phyloP scores from a whole-genome alignment of 225 moss, liverwort and hornwort species.

The Takakia lepidozioides region DNA sequence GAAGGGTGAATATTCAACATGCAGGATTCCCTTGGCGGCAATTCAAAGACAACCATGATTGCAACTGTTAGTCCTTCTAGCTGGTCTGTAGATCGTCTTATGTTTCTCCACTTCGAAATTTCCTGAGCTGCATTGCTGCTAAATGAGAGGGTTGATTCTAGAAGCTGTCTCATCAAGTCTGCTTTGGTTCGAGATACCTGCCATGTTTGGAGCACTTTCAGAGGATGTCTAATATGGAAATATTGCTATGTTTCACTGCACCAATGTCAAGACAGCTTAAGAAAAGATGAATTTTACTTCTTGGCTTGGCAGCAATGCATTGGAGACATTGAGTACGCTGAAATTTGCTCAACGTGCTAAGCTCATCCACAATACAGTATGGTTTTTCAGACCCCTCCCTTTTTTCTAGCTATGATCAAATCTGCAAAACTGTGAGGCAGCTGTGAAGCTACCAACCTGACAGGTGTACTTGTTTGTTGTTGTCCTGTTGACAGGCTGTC shows the following conservation, averaged over 20 bases:
- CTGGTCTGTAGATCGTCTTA: constrained; percentile 25
- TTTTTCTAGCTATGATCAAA: neutral
- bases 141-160: too few species aligned
- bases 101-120: too few species aligned
- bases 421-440: neutral
- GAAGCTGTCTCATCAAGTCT: neutral
- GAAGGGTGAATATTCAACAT: neutral
- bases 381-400: constrained; percentile 8
- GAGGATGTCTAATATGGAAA: neutral
- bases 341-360: constrained; percentile 69
- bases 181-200: neutral
- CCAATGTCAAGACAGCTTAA: too few species aligned
- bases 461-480: neutral
- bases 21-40: constrained; percentile 76
- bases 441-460: too few species aligned
- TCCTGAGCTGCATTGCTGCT: too few species aligned
- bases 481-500: constrained; percentile 34
- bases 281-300: neutral
- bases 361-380: constrained; percentile 60
- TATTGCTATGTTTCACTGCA: too few species aligned
- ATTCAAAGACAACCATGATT: constrained; percentile 70
- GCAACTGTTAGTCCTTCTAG: constrained; percentile 72
- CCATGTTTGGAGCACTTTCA: too few species aligned
- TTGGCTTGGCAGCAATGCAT: constrained; percentile 25
- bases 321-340: constrained; percentile 67